phyloP scores from a whole-genome alignment of 176 grass and related monocot species.

The Elymus sibiricus region DNA sequence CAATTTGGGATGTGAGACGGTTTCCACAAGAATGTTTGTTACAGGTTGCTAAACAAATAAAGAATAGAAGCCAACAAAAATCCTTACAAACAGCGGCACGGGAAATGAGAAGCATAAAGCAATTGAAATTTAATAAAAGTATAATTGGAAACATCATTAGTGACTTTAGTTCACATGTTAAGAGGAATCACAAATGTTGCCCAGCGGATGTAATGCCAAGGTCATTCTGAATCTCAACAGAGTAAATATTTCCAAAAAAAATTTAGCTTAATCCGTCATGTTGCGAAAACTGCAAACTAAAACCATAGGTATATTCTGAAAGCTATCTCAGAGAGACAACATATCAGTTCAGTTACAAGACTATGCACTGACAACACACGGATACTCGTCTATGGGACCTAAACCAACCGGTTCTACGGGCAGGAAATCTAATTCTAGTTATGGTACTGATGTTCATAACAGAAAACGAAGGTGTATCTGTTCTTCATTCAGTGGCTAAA shows the following conservation, averaged over 20 bases:
- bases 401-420: not conserved
- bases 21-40: constrained; percentile 2
- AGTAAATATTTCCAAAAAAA: not conserved
- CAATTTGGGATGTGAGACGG: constrained; percentile 16
- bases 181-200: not conserved
- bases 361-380: not conserved
- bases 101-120: not conserved
- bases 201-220: not conserved
- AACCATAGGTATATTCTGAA: not conserved
- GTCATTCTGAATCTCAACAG: not conserved
- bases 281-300: not conserved
- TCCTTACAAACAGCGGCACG: not conserved
- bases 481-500: not conserved
- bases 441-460: not conserved
- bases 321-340: not conserved
- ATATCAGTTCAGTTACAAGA: not conserved
- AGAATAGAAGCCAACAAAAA: not conserved
- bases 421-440: constrained; percentile 13
- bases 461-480: not conserved
- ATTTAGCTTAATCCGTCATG: not conserved
- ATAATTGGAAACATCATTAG: not conserved
- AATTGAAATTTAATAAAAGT: not conserved
- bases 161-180: not conserved
- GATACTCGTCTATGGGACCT: not conserved
- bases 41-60: not conserved